These are phyloP conservation scores for Candida mesenterica DNA, from an alignment of 1,139 yeast genomes.

Conservation along the genomic window DNA sequence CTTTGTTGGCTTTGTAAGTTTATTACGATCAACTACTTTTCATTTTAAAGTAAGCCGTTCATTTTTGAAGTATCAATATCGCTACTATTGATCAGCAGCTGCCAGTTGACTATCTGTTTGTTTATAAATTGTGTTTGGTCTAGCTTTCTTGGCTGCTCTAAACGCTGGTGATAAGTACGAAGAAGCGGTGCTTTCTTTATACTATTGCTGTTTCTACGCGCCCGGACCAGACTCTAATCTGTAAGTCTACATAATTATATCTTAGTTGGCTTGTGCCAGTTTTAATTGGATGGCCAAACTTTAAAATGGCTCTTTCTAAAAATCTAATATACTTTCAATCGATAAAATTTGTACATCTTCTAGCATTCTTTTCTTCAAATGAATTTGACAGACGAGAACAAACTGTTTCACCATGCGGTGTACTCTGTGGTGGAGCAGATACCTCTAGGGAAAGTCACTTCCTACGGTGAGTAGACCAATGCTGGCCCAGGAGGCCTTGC, in stretches of 20 bases:
- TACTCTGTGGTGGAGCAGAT: conserved; percentile 52
- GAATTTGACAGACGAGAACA: conserved; percentile 43
- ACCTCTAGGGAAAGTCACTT: conserved; percentile 66
- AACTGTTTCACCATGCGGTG: conserved; percentile 61
- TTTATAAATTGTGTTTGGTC: too few relatives aligned
- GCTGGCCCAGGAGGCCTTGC: too few relatives aligned
- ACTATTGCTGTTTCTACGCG: conserved; percentile 4
- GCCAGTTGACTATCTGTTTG: too few relatives aligned
- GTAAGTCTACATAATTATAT: too few relatives aligned
- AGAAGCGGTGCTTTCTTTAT: conserved; percentile 3
- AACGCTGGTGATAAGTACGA: conserved; percentile 2
- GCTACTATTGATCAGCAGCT: conserved; percentile 7
- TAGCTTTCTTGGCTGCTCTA: conserved; percentile 10
- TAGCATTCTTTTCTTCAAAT: background rate
- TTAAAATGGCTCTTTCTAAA: background rate
- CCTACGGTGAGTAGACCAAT: conserved; percentile 52
- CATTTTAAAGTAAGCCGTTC: background rate
- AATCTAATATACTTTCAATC: background rate
- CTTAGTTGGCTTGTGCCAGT: too few relatives aligned
- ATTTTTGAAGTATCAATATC: conserved; percentile 4
- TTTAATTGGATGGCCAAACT: background rate
- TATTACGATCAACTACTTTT: background rate
- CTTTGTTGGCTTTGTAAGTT: conserved; percentile 31
- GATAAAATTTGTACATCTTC: background rate
- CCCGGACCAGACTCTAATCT: too few relatives aligned